Percentiles rank a stretch among this genome's conserved stretches.
phyloP scores from a whole-genome alignment of 2,329 filamentous ascomycete genomes.

The Monosporascus sp. region DNA sequence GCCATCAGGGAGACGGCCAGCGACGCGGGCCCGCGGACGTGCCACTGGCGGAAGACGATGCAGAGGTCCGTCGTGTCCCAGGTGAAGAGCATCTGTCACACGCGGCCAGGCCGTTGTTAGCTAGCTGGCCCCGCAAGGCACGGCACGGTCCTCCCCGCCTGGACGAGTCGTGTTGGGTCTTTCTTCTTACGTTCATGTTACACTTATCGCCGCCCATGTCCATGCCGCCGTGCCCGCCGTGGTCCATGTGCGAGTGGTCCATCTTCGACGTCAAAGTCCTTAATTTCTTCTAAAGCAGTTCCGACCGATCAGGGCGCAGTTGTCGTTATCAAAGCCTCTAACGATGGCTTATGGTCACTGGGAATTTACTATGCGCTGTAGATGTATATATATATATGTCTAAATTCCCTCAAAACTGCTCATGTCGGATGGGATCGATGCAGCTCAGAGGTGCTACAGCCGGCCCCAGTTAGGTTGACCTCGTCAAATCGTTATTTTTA shows the following conservation, averaged over 20 bases:
- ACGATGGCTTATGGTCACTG: too few species aligned
- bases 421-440: too few species aligned
- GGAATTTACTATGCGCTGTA: too few species aligned
- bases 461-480: too few species aligned
- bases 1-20: constrained; percentile 78
- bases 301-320: too few species aligned
- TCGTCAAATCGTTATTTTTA: too few species aligned
- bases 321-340: too few species aligned
- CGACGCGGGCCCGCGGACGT: constrained; percentile 65
- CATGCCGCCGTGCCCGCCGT: constrained; percentile 53
- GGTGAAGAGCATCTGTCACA: constrained; percentile 86
- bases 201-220: constrained; percentile 61
- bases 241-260: constrained; percentile 41
- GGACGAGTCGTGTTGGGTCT: not conserved
- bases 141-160: constrained; percentile 1
- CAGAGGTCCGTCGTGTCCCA: constrained; percentile 93
- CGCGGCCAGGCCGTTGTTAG: constrained; percentile 1
- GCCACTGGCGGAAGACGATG: constrained; percentile 93
- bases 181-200: constrained; percentile 79
- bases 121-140: constrained; percentile 7
- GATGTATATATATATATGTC: too few species aligned
- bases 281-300: too few species aligned
- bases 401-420: too few species aligned
- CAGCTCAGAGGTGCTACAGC: too few species aligned
- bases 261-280: constrained; percentile 8